Evolutionary conservation across 768 basidiomycete genomes (phyloP), one percentile per base, ranked within the genome.

Genomic region (Dioszegia crocea): DNA sequence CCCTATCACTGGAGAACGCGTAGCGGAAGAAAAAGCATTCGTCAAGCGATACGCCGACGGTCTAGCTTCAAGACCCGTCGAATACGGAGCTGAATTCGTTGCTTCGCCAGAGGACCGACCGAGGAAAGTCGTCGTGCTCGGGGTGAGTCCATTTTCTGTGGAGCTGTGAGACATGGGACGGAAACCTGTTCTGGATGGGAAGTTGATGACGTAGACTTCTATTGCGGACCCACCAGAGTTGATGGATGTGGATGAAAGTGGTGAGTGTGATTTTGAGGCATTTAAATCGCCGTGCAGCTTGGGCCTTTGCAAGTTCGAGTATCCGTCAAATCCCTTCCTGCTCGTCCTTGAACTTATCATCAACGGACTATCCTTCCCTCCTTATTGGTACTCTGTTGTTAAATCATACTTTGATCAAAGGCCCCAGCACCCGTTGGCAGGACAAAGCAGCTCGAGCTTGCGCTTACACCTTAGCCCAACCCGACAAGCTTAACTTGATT

Each of bases 401-500:
- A 48, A 29, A 27, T 16, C 24, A 9, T 48, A 17, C 27, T 30
- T 29, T 33, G 33, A 33, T 21, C 31, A 33, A 36, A 36, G 31
- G 33, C 49, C 9, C 19, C 33, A 16, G 16, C 9, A 4, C 29
- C 24, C 3, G 6, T 9, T 14, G 14, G 10, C 2, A n/a, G 47
- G 19, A 49, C 27, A 51, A 23, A 33, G 11, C 21, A 33, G 49
- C 49, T n/a, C n/a, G n/a, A n/a, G n/a, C n/a, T n/a, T n/a, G n/a
- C n/a, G n/a, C n/a, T 53, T 11, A 53, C n/a, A 43, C 3, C 23
- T 3, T 3, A 40, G 51, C 38, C 26, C 51, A 17, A n/a, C 26
- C 38, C 16, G 39, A 60, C 41, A 77, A 83, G 29, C 78, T 97
- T 65, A 80, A 80, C 21, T 78, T 99, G 65, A 87, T 84, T 51